Conservation (phyloP, 768 basidiomycete genomes). For the Leccinum fibrillosum region DNA sequence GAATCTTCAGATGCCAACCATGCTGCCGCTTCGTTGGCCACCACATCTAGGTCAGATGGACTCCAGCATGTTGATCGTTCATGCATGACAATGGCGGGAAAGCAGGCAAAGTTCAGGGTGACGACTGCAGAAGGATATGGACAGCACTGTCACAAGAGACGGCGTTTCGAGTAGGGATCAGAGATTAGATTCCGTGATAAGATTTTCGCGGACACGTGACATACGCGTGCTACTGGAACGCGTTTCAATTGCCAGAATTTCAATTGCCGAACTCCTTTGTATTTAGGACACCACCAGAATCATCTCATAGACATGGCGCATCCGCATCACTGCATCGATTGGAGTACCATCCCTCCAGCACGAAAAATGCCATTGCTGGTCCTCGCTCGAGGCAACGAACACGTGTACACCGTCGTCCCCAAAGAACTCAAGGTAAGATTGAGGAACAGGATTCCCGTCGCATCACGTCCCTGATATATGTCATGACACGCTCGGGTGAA, state of each 20-base stretch:
- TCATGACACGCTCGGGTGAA: not conserved
- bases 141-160: not conserved
- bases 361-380: constrained; percentile 20
- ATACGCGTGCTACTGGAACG: not conserved
- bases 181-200: not conserved
- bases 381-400: constrained; percentile 13
- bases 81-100: not conserved
- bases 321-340: constrained; percentile 28
- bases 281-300: not conserved
- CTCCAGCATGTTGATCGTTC: not conserved
- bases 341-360: constrained; percentile 16
- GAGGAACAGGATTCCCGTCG: not conserved
- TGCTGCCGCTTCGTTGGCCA: too few relatives aligned
- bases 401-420: constrained; percentile 20
- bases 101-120: not conserved
- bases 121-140: not conserved
- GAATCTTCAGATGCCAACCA: not conserved
- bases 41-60: not conserved
- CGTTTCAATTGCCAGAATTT: constrained; percentile 1
- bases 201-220: constrained; percentile 10
- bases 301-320: constrained; percentile 16
- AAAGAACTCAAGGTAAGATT: constrained; percentile 12
- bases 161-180: not conserved
- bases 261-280: not conserved
- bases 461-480: not conserved